A percentile compares a stretch with the other conserved stretches of the same genome.
These are phyloP conservation scores for Fragaria nilgerrensis DNA, from an alignment of 306 rosid species.

Conservation along the genomic window DNA sequence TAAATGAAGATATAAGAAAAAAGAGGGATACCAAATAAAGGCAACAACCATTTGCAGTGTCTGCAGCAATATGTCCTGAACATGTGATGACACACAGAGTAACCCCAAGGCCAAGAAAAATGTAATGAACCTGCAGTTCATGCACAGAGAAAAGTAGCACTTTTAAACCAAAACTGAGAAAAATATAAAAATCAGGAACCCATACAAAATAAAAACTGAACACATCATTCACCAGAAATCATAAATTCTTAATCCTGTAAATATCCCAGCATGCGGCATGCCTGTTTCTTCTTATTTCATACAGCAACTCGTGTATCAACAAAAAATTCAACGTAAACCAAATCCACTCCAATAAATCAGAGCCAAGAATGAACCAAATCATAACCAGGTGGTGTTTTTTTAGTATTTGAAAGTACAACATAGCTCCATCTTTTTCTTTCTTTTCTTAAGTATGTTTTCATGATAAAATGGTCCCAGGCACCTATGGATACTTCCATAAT, in stretches of 20 bases:
- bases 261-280: too few relatives aligned
- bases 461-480: background rate
- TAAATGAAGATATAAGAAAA: background rate
- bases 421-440: background rate
- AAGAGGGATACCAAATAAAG: slow-evolving; percentile 73
- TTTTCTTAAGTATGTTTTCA: background rate
- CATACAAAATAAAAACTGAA: background rate
- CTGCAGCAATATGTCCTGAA: slow-evolving; percentile 81
- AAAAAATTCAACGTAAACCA: background rate
- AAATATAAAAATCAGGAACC: too few relatives aligned
- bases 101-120: slow-evolving; percentile 66
- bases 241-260: background rate
- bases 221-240: background rate
- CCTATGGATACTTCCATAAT: background rate
- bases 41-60: slow-evolving; percentile 74
- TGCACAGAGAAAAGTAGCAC: background rate
- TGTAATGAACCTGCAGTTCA: slow-evolving; percentile 72
- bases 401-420: background rate
- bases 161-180: too few relatives aligned
- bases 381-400: background rate
- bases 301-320: background rate
- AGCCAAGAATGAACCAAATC: background rate
- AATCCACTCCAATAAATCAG: background rate
- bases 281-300: background rate
- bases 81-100: slow-evolving; percentile 61